Conservation (phyloP, 305 asterid genomes). For the Plantago coronopus region DNA sequence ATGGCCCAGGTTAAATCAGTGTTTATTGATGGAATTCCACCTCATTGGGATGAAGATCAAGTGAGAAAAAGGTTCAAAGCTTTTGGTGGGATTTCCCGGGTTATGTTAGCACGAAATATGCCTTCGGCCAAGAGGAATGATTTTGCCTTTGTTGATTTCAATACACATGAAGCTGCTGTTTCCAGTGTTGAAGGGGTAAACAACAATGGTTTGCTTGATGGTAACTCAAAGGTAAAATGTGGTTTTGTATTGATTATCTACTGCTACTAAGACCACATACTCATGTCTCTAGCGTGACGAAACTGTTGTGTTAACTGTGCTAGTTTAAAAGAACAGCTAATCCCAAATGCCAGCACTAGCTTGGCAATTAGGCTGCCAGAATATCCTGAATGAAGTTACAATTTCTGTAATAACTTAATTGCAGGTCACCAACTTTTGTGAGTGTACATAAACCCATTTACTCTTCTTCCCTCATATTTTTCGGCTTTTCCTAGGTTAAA, state of each 20-base stretch:
- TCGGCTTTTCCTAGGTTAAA: constrained; percentile 41
- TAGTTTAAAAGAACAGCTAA: too few species aligned
- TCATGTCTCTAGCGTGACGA: too few species aligned
- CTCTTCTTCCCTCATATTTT: constrained; percentile 8
- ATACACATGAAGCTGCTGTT: constrained; percentile 57
- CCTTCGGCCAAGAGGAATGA: constrained; percentile 63
- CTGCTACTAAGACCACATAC: too few species aligned
- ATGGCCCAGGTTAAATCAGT: constrained; percentile 70
- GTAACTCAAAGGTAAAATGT: constrained; percentile 44
- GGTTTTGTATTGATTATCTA: constrained; percentile 14
- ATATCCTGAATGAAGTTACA: too few species aligned
- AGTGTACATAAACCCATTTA: constrained; percentile 3
- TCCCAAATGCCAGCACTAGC: too few species aligned
- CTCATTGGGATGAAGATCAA: constrained; percentile 58
- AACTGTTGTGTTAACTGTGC: too few species aligned
- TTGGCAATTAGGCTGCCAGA: too few species aligned
- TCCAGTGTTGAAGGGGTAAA: constrained; percentile 52
- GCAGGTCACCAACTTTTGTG: too few species aligned
- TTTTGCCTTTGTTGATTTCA: constrained; percentile 62
- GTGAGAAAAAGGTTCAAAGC: constrained; percentile 41
- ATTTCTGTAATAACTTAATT: too few species aligned
- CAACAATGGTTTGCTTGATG: constrained; percentile 47
- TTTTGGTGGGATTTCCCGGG: constrained; percentile 47
- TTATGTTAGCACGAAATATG: constrained; percentile 55
- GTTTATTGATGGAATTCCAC: constrained; percentile 63